Evolutionary conservation across 208 protist species (phyloP), one percentile per base, ranked within the genome.

Genomic region (Trypanosoma boissoni): DNA sequence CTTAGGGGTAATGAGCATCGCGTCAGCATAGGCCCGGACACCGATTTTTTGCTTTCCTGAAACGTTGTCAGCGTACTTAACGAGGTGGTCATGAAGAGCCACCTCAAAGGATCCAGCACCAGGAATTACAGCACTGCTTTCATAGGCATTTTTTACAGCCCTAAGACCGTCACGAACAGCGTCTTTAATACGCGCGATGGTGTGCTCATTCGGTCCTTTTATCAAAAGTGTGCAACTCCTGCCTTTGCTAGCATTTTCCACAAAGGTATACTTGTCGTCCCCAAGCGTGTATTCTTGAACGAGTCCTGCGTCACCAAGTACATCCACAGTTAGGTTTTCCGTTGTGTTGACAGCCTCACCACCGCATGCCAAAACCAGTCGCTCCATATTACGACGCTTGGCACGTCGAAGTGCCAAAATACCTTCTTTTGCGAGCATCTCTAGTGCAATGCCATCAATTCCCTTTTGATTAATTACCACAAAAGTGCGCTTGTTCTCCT

Each of bases 381-480:
- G 83, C 76, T 99, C 98, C 97, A 99, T 99, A 78, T 99, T 99
- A 68, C 98, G 92, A 36, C 98, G 82, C 89, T 99, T 99, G 9
- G 98, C 98, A 44, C 99, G 86, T 36, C 99, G 92, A 6, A 99
- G 83, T 20, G 92, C 99, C 12, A 99, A 72, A 68, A 99, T 99
- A 51, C 96, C 92, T 54, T 98, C 98, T 67, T 99, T 98, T 9
- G 98, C 94, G 20, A 99, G 84, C 93, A 99, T 98, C 61, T 99
- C 97, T 8, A 99, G 88, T n/a, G 98, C 97, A 52, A 99, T 90
- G 18, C 97, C 98, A 85, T 99, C 99, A 72, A 99, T 99, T 58
- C 99, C 99, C 78, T 99, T 99, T 80, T 99, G 98, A 78, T 99
- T 99, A 64, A 99, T 98, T 31, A 99, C 86, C 21, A 99, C 92